Conservation (phyloP, 2,329 filamentous ascomycete species). For the Fusarium incarnatum region DNA sequence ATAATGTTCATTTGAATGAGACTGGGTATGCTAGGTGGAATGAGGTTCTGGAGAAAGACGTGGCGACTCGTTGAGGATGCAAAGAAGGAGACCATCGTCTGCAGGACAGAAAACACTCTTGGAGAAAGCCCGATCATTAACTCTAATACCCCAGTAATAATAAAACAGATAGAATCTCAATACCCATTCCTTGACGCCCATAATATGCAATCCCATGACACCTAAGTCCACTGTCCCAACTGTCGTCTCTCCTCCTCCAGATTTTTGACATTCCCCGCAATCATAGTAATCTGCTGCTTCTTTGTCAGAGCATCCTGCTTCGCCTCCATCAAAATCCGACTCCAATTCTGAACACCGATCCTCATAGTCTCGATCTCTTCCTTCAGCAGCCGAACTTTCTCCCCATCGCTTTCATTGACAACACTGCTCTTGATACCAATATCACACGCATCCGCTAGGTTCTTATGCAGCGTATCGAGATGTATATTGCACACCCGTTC, state of each 20-base stretch:
- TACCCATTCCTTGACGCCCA: background rate
- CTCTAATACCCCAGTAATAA: background rate
- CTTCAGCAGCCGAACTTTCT: background rate
- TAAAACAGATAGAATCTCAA: background rate
- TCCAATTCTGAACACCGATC: background rate
- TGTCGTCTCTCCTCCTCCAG: background rate
- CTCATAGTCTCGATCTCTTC: background rate
- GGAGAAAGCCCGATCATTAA: background rate
- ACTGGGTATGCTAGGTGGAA: constrained; percentile 10
- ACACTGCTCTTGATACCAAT: background rate
- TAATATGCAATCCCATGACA: background rate
- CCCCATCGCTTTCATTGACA: background rate
- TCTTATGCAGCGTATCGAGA: background rate
- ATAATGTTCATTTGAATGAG: constrained; percentile 15
- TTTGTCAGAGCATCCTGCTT: background rate
- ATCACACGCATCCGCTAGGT: background rate
- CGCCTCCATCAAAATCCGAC: background rate
- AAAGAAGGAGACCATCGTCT: background rate
- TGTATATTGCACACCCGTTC: background rate
- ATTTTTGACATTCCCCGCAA: background rate
- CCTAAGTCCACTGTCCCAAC: background rate
- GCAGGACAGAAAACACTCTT: background rate
- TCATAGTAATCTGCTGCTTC: background rate
- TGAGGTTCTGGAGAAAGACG: background rate
- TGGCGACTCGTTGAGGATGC: background rate